Percentiles rank a stretch among this genome's conserved stretches.
These are phyloP conservation scores for Pisolithus marmoratus DNA, from an alignment of 768 basidiomycete genomes.

Conservation along the genomic window DNA sequence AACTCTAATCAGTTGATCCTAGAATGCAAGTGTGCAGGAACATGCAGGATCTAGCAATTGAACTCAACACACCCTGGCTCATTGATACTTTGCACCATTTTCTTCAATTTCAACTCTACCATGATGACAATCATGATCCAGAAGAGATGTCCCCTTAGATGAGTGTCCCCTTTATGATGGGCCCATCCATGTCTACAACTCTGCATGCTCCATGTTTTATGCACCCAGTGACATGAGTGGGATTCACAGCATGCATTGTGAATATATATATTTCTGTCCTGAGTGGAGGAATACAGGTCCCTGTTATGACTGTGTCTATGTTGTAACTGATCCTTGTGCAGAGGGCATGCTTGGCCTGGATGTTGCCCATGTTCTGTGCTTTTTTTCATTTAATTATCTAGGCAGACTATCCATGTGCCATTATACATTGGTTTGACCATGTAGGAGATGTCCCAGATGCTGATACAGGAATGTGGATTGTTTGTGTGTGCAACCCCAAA, in stretches of 20 bases:
- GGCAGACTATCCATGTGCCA: conserved; percentile 15
- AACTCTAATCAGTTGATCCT: not conserved
- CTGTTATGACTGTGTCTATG: conserved; percentile 18
- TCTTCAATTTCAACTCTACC: conserved; percentile 4
- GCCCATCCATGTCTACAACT: conserved; percentile 9
- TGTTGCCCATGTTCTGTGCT: conserved; percentile 13
- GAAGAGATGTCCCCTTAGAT: not conserved
- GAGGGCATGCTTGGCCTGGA: conserved; percentile 15
- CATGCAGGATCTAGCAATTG: not conserved
- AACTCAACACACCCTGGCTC: not conserved
- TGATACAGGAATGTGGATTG: conserved; percentile 26
- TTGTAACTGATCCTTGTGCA: conserved; percentile 6
- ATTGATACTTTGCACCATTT: not conserved
- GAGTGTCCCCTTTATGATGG: not conserved
- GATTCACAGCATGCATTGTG: conserved; percentile 19
- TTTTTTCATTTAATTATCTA: conserved; percentile 20
- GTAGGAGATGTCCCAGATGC: conserved; percentile 13
- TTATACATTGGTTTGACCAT: conserved; percentile 17
- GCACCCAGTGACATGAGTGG: conserved; percentile 4
- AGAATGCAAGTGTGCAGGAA: not conserved
- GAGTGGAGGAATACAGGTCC: conserved; percentile 14
- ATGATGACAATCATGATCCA: conserved; percentile 1
- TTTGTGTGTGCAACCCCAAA: conserved; percentile 3
- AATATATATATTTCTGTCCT: conserved; percentile 17
- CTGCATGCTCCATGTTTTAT: conserved; percentile 18